phyloP scores from a whole-genome alignment of 306 rosid species.

The Macrotyloma uniflorum region DNA sequence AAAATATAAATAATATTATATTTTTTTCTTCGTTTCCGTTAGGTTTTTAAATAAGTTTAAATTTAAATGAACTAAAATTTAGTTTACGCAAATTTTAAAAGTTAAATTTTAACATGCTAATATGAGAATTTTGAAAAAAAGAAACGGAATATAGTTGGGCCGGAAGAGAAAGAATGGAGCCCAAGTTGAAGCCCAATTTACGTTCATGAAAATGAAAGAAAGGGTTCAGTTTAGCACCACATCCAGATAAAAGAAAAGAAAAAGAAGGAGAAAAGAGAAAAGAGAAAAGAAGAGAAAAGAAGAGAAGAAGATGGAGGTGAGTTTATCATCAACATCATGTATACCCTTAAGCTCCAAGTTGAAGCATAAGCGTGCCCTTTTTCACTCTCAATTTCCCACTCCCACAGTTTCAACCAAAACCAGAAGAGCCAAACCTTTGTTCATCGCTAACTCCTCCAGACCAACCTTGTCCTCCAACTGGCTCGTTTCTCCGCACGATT shows the following conservation, averaged over 20 bases:
- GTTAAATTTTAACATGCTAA: too few relatives aligned
- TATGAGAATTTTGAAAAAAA: not conserved
- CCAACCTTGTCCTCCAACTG: conserved; percentile 71
- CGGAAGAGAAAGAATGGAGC: not conserved
- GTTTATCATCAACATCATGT: conserved; percentile 58
- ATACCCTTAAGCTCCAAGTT: conserved; percentile 41
- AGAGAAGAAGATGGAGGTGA: conserved; percentile 49
- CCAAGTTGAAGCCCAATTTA: conserved; percentile 7
- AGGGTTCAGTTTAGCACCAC: not conserved
- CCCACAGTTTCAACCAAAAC: conserved; percentile 25
- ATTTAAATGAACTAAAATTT: too few relatives aligned
- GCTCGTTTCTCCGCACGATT: conserved; percentile 50
- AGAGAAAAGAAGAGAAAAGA: too few relatives aligned
- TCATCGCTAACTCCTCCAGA: conserved; percentile 49
- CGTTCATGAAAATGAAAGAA: not conserved
- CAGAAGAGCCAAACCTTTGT: conserved; percentile 41
- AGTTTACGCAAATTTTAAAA: too few relatives aligned
- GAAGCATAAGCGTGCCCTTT: conserved; percentile 39
- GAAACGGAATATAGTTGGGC: not conserved
- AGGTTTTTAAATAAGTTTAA: too few relatives aligned
- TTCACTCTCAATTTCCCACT: conserved; percentile 48
- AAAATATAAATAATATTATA: too few relatives aligned
- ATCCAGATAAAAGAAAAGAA: not conserved
- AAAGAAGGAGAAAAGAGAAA: not conserved
- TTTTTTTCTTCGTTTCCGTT: too few relatives aligned